A percentile compares a stretch with the other conserved stretches of the same genome.
phyloP scores from a whole-genome alignment of 192 early-diverging fungal genomes.

The Thamnidium elegans region DNA sequence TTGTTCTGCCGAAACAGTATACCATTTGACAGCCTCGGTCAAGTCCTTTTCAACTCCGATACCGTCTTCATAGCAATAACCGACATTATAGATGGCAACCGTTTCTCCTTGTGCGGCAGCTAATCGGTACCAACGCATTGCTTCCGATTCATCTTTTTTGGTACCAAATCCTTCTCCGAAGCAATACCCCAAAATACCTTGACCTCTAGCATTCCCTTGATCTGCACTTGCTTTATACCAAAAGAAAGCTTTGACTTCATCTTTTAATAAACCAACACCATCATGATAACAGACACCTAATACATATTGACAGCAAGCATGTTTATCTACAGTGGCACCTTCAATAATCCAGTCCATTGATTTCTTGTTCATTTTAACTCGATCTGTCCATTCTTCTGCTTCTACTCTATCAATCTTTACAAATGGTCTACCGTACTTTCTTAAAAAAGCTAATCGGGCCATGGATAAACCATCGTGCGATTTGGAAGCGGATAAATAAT shows the following conservation, averaged over 20 bases:
- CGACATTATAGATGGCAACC: constrained; percentile 52
- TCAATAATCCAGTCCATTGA: constrained; percentile 63
- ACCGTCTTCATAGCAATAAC: constrained; percentile 59
- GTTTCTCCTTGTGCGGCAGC: constrained; percentile 54
- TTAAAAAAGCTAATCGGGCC: constrained; percentile 69
- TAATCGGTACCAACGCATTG: constrained; percentile 59
- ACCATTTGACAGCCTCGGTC: constrained; percentile 61
- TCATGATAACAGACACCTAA: constrained; percentile 79
- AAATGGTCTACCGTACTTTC: constrained; percentile 74
- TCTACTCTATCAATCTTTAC: constrained; percentile 79
- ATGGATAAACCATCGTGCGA: constrained; percentile 61
- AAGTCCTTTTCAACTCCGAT: constrained; percentile 54
- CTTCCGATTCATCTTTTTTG: constrained; percentile 59
- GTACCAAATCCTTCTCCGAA: constrained; percentile 73
- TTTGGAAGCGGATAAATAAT: constrained; percentile 64
- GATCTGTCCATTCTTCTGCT: constrained; percentile 68
- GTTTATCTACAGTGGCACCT: constrained; percentile 54
- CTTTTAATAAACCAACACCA: constrained; percentile 67
- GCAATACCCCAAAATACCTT: constrained; percentile 72
- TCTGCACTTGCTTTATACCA: constrained; percentile 67
- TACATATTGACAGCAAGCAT: constrained; percentile 54
- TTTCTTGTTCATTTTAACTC: constrained; percentile 25
- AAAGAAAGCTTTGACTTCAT: constrained; percentile 60
- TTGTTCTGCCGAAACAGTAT: constrained; percentile 52
- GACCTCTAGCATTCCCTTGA: constrained; percentile 57